Evolutionary conservation across 164 flowering plant species (phyloP).

Genomic region (Stephania japonica): DNA sequence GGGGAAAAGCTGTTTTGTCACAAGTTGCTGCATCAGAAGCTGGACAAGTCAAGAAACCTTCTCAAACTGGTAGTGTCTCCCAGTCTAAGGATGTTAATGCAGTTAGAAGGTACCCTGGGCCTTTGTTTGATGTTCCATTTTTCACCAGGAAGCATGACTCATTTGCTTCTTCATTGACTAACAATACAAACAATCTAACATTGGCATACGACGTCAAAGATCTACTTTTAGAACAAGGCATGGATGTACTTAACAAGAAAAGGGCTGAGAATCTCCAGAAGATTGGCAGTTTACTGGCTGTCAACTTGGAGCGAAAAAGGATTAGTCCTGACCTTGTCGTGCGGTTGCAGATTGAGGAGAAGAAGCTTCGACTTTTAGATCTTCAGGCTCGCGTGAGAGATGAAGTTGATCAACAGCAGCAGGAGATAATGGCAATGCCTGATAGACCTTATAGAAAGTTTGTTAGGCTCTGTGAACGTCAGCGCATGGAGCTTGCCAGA

Average conservation of each 20-base stretch:
- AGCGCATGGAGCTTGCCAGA: constrained; percentile 72
- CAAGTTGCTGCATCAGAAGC: constrained; percentile 41
- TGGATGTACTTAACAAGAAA: constrained; percentile 64
- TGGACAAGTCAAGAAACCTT: constrained; percentile 52
- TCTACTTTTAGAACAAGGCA: constrained; percentile 75
- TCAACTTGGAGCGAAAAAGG: constrained; percentile 87
- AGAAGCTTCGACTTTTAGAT: constrained; percentile 72
- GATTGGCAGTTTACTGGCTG: constrained; percentile 71
- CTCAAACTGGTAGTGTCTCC: constrained; percentile 35
- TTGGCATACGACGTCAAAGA: constrained; percentile 84
- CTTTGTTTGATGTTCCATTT: constrained; percentile 89
- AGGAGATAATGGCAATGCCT: constrained; percentile 97
- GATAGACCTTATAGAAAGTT: constrained; percentile 93
- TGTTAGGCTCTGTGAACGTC: constrained; percentile 91
- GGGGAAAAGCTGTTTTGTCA: constrained; percentile 57
- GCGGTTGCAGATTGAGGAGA: constrained; percentile 87
- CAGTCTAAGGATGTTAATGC: constrained; percentile 64
- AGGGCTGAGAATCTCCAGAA: constrained; percentile 72
- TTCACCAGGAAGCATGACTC: constrained; percentile 89
- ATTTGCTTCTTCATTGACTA: constrained; percentile 51
- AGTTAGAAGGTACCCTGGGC: constrained; percentile 87
- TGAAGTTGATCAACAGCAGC: constrained; percentile 92
- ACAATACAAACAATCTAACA: constrained; percentile 50
- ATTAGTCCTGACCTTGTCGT: constrained; percentile 93
- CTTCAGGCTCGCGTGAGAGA: constrained; percentile 83